These are phyloP conservation scores for Linnemannia exigua DNA, from an alignment of 192 early-diverging fungal species.

Conservation along the genomic window DNA sequence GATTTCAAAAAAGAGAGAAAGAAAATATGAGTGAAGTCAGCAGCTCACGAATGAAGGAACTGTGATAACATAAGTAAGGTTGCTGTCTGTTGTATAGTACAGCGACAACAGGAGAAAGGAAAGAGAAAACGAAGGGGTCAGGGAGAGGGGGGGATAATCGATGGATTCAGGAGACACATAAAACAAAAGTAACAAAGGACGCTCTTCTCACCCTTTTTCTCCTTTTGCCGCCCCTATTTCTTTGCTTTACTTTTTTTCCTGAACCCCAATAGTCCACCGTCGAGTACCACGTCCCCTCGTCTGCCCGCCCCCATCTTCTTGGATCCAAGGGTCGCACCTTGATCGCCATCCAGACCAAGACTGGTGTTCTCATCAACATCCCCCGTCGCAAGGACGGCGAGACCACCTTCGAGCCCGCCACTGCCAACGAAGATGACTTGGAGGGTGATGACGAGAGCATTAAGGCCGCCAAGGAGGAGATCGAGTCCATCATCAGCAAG, in stretches of 20 bases:
- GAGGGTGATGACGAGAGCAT: slow-evolving; percentile 90
- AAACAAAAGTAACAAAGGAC: neutral
- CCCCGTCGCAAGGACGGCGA: slow-evolving; percentile 67
- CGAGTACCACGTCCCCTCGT: slow-evolving; percentile 77
- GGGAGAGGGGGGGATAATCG: neutral
- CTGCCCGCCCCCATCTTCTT: slow-evolving; percentile 85
- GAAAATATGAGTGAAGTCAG: neutral
- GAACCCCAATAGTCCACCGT: slow-evolving; percentile 44
- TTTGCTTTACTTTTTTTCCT: too few relatives aligned
- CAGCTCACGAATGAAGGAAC: neutral
- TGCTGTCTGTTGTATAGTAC: neutral
- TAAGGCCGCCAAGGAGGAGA: slow-evolving; percentile 85
- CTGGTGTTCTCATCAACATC: slow-evolving; percentile 82
- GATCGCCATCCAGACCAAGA: slow-evolving; percentile 79
- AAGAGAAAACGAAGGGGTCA: neutral
- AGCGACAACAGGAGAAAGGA: neutral
- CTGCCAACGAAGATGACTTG: slow-evolving; percentile 51
- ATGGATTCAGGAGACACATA: neutral
- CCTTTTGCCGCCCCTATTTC: neutral
- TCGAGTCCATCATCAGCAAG: slow-evolving; percentile 85
- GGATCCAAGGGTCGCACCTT: slow-evolving; percentile 88
- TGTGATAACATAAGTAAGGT: neutral
- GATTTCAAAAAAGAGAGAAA: neutral
- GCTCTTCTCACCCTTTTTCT: neutral
- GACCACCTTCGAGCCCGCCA: slow-evolving; percentile 50